Base-by-base conservation (phyloP, 345 rosid genomes). In the Eucalyptus pauciflora region DNA sequence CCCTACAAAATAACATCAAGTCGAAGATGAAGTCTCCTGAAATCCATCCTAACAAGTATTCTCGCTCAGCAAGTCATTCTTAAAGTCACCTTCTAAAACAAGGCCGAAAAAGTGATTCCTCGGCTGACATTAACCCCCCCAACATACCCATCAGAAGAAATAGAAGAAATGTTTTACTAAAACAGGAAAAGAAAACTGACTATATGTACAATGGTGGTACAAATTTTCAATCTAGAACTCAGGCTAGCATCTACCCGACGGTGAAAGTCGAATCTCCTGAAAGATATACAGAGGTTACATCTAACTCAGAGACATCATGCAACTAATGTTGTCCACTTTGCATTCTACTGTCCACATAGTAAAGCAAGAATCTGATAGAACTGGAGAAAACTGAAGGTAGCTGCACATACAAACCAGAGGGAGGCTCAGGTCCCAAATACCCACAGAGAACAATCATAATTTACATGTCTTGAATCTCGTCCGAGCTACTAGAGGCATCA, bases 401-500 rank as follows among this genome's bases (percentile, higher is more conserved):
- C 48, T 20, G 83, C 83, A 37, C 83, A 10, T 76, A 76, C 29
- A 41, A 41, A 41, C 85, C 48, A 76, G 29, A 76, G 85, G 48
- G 85, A 76, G 85, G 85, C 48, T 76, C 48, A 76, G 85, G 48
- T 76, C 48, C 29, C 48, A 11, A 86, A 86, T 13, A 86, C 37
- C 85, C 85, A 76, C 48, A 22, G 86, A 41, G 48, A 27, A 69
- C 41, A 6, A 45, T 31, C 54, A 17, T 67, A 71, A 85, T 50
- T 89, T 93, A 92, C 88, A 81, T 86, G 48, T 93, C 88, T 88
- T 91, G 92, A 43, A 90, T 86, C 90, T 93, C 96, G n/a, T 95
- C 97, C 8, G 96, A 93, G 96, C 96, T 94, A 89, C 92, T 92
- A 71, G 98, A 92, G 89, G 91, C 95, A 88, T 93, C 96, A 60